These are phyloP conservation scores for Leishmania gerbilli DNA, from an alignment of 208 protist species.

Conservation along the genomic window DNA sequence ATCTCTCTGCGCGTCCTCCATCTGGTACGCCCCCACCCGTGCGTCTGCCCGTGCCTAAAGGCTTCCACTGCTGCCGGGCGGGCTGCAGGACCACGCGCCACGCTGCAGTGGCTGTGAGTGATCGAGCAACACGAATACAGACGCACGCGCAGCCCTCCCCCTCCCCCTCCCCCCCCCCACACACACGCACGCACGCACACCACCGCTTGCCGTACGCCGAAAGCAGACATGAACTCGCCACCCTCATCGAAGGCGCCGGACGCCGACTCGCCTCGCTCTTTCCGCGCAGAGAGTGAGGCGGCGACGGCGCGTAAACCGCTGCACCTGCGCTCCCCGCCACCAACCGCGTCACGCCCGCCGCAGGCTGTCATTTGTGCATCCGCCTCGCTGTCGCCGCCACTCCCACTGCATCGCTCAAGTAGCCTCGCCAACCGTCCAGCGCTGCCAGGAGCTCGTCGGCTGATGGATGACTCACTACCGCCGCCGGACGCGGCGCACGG, in stretches of 20 bases:
- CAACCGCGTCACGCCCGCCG: background rate
- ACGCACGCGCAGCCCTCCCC: background rate
- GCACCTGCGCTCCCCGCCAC: constrained; percentile 15
- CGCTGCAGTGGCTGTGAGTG: background rate
- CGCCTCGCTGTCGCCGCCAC: background rate
- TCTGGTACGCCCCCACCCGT: background rate
- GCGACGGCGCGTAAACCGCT: constrained; percentile 12
- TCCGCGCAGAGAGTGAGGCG: constrained; percentile 13
- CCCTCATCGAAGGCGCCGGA: background rate
- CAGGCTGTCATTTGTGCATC: background rate
- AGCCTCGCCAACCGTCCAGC: constrained; percentile 1
- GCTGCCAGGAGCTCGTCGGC: background rate
- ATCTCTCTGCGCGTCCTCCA: background rate
- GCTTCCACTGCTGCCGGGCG: background rate
- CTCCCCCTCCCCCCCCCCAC: too few species aligned
- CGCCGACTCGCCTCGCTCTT: constrained; percentile 14
- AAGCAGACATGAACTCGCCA: background rate
- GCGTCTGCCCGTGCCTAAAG: background rate
- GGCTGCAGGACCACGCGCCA: background rate
- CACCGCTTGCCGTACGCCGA: background rate
- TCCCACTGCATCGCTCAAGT: constrained; percentile 13
- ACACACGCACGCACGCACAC: too few species aligned
- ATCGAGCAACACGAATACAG: background rate
- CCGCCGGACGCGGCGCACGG: background rate
- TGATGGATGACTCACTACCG: background rate